Evolutionary conservation across 495 filamentous ascomycete genomes (phyloP), one percentile per base, ranked within the genome.

Genomic region (Cercophora newfieldiana): DNA sequence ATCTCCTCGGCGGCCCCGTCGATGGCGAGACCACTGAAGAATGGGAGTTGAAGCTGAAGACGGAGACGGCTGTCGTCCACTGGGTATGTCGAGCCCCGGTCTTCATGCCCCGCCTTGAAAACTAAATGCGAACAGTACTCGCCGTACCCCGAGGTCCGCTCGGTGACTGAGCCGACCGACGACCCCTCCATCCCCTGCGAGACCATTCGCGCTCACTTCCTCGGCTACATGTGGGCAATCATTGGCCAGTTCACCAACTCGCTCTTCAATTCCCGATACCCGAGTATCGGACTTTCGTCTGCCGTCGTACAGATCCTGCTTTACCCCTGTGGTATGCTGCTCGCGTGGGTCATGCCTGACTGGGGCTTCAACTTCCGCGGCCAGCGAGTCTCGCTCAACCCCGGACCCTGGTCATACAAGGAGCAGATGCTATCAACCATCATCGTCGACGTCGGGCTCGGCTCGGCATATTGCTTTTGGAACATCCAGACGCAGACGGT

Each of bases 91-190:
- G n/a, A n/a, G n/a, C n/a, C n/a, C n/a, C n/a, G n/a, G n/a, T n/a
- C n/a, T n/a, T n/a, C n/a, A n/a, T n/a, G n/a, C n/a, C n/a, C n/a
- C n/a, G n/a, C n/a, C n/a, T n/a, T n/a, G n/a, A n/a, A n/a, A n/a
- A n/a, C n/a, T n/a, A n/a, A n/a, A n/a, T n/a, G n/a, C n/a, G n/a
- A n/a, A n/a, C n/a, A n/a, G 37, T 67, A 60, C 3, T 80, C 78
- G n/a, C 76, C 78, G 1, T 80, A 78, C 64, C 74, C 74, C 19
- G 78, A 75, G 57, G 78, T 80, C 2, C 75, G 78, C 8, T 71
- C 78, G 51, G 72, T 75, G 28, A 70, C 75, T 3, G 70, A 73
- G 1, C 73, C 71, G 26, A 66, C 67, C 7, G 78, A 74, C 63
- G 66, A 74, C 30, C 12, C 47, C 1, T 37, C 61, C 53, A 57